Evolutionary conservation across 352 stramenopile species (phyloP), one percentile per base, ranked within the genome.

Genomic region (Pythium scleroteichum): DNA sequence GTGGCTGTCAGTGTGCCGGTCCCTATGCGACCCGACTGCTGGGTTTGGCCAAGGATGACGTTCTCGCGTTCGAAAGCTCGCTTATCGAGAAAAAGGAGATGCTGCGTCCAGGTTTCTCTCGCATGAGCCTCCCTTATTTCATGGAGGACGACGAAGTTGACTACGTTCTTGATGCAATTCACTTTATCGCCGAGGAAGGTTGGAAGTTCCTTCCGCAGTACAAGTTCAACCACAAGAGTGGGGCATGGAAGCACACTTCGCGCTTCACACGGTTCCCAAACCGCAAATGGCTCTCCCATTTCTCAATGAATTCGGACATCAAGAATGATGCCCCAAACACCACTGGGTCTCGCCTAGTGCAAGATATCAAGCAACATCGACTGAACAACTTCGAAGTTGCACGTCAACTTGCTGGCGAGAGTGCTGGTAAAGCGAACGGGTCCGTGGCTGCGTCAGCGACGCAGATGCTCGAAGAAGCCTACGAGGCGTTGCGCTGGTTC

Each of bases 191-290:
- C 1, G 81, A 85, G 39, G 60, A 98, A 68, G 96, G 88, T 32
- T 96, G 80, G 76, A 83, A 83, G 24, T 88, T 98, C 13, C 75
- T 99, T 45, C 88, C 87, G 16, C 75, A 93, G 46, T 99, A 99
- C 72, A 64, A 64, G 42, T 97, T 96, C 63, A 97, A 98, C 78
- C 84, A 98, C 72, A 79, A 92, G 19, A 99, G 88, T 33, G 95
- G 94, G 23, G 95, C 98, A 57, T 97, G 87, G 87, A 85, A 87
- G 51, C 87, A 97, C 65, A 63, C 54, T 8, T 76, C 63, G 35
- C 63, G 63, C 4, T 71, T 66, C 63, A 71, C 49, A 24, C 60
- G 57, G 33, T 69, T 69, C 48, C 62, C 62, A 13, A 69, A 69
- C 62, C 62, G 62, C n/a, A 38, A 50, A 9, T 70, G 20, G 68